A percentile compares a stretch with the other conserved stretches of the same genome.
Evolutionary conservation across 306 rosid species (phyloP).

Genomic region (Prunus campanulata): DNA sequence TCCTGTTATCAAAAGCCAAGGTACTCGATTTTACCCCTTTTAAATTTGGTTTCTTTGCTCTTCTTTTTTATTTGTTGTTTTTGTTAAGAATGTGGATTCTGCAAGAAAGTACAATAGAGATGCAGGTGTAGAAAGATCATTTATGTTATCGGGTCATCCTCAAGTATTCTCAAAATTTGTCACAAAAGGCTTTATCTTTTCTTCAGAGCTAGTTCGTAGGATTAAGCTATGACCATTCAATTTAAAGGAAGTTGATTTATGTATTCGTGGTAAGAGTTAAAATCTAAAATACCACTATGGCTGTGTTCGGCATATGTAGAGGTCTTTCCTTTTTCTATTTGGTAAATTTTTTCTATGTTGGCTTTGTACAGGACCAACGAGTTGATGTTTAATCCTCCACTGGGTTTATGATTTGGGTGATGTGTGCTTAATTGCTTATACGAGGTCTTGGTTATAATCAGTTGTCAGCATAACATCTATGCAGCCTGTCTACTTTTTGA

Average conservation of each 20-base stretch:
- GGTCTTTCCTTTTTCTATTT: not conserved
- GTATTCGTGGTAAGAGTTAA: not conserved
- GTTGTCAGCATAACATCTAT: not conserved
- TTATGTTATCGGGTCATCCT: no score
- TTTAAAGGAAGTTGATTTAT: not conserved
- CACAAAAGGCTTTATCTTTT: no score
- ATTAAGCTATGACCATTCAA: not conserved
- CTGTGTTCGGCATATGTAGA: not conserved
- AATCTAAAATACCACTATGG: not conserved
- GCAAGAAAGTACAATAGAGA: no score
- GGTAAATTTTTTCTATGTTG: not conserved
- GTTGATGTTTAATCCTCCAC: not conserved
- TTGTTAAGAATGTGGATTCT: not conserved
- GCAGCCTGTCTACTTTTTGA: not conserved
- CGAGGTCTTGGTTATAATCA: not conserved
- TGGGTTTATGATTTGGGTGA: not conserved
- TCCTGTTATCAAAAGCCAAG: slow-evolving; percentile 50
- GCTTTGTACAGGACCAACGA: not conserved
- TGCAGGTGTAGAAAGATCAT: no score
- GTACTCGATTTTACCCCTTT: slow-evolving; percentile 22
- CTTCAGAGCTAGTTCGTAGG: no score
- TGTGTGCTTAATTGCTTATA: not conserved
- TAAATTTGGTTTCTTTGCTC: not conserved
- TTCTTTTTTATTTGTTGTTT: not conserved
- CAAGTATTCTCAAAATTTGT: no score